Conservation (phyloP, 1,139 yeast species). For the Arxiozyma heterogenica region DNA sequence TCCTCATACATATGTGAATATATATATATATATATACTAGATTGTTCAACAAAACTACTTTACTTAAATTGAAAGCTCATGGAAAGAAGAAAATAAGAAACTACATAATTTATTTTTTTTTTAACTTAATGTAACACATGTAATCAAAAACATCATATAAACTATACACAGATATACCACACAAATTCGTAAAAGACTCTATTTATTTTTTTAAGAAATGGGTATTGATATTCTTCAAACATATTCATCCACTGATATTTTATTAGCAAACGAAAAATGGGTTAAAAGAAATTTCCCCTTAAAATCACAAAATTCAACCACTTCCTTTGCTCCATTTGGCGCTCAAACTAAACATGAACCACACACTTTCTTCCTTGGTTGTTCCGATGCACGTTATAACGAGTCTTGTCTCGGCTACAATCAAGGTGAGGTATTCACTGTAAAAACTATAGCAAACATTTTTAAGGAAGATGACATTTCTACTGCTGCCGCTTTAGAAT, state of each 20-base stretch:
- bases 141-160: not conserved
- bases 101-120: too few relatives aligned
- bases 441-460: constrained; percentile 84
- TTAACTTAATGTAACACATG: not conserved
- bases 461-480: constrained; percentile 65
- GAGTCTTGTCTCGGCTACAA: constrained; percentile 69
- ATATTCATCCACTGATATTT: constrained; percentile 1
- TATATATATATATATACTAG: too few relatives aligned
- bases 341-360: constrained; percentile 50
- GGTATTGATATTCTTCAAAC: constrained; percentile 7
- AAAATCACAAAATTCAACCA: not conserved
- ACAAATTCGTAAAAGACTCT: too few relatives aligned
- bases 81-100: too few relatives aligned
- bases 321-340: constrained; percentile 5
- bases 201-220: too few relatives aligned
- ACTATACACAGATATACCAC: not conserved
- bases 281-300: constrained; percentile 2
- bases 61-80: too few relatives aligned
- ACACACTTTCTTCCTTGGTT: constrained; percentile 92
- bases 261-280: constrained; percentile 7
- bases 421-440: constrained; percentile 94
- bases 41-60: too few relatives aligned
- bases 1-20: too few relatives aligned
- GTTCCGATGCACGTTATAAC: constrained; percentile 88
- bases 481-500: constrained; percentile 76